Conservation (phyloP, 495 filamentous ascomycete species). For the Talaromyces nanjingensis region DNA sequence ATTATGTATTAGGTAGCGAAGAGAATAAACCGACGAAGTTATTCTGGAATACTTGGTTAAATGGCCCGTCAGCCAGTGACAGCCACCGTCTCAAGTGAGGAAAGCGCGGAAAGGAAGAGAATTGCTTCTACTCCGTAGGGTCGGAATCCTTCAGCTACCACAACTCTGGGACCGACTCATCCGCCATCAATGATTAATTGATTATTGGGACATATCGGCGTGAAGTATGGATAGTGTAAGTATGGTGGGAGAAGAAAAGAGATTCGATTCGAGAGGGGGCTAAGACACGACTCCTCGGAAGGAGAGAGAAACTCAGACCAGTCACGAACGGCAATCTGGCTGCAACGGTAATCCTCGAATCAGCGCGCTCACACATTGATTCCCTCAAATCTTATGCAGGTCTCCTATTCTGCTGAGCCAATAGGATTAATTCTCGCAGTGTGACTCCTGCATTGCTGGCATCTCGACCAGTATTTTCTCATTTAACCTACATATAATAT, state of each 20-base stretch:
- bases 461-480: neutral
- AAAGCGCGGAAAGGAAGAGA: neutral
- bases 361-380: neutral
- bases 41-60: neutral
- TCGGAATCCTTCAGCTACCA: neutral
- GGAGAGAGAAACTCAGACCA: neutral
- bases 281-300: neutral
- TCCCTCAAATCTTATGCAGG: neutral
- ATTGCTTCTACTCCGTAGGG: neutral
- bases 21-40: neutral
- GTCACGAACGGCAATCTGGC: neutral
- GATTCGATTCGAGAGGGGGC: neutral
- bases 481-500: neutral
- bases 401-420: neutral
- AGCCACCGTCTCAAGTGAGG: neutral
- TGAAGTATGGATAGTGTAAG: neutral
- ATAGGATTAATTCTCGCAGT: neutral
- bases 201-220: neutral
- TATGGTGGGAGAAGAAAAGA: neutral
- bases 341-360: conserved; percentile 2
- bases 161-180: neutral
- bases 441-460: neutral
- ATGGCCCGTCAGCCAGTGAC: neutral
- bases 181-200: neutral
- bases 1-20: neutral